Conservation (phyloP, 805 yeast genomes). For the Helenozyma baotianmanensis region DNA sequence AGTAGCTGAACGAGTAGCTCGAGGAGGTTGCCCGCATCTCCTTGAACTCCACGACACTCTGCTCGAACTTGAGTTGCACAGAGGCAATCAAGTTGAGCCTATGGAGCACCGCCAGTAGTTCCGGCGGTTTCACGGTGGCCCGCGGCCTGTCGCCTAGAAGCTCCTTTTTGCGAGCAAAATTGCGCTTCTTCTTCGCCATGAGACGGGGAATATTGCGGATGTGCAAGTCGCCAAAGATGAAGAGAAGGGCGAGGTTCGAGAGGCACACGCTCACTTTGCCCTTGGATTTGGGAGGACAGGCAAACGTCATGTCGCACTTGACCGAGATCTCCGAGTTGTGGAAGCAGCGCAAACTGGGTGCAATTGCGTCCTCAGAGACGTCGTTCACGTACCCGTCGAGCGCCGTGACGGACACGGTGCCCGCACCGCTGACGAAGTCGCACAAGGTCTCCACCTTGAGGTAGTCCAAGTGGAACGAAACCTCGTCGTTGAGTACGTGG, state of each 20-base stretch:
- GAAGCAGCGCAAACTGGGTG: constrained; percentile 6
- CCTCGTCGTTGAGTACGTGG: constrained; percentile 8
- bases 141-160: no score
- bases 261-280: constrained; percentile 1
- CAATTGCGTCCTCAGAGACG: neutral
- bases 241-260: constrained; percentile 6
- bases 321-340: constrained; percentile 11
- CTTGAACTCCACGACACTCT: constrained; percentile 10
- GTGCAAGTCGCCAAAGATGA: constrained; percentile 6
- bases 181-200: constrained; percentile 2
- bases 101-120: constrained; percentile 1
- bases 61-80: constrained; percentile 14
- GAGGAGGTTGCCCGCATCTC: constrained; percentile 10
- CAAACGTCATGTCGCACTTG: constrained; percentile 4
- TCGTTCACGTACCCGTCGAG: constrained; percentile 12
- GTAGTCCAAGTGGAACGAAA: constrained; percentile 13
- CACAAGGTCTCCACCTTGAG: constrained; percentile 9
- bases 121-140: no score
- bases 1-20: constrained; percentile 10
- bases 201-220: constrained; percentile 8
- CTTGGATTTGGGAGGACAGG: constrained; percentile 3
- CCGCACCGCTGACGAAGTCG: constrained; percentile 1
- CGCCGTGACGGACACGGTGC: constrained; percentile 4
- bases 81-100: constrained; percentile 8
- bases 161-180: no score